phyloP scores from a whole-genome alignment of 495 filamentous ascomycete genomes.

The Aspergillus panamensis region DNA sequence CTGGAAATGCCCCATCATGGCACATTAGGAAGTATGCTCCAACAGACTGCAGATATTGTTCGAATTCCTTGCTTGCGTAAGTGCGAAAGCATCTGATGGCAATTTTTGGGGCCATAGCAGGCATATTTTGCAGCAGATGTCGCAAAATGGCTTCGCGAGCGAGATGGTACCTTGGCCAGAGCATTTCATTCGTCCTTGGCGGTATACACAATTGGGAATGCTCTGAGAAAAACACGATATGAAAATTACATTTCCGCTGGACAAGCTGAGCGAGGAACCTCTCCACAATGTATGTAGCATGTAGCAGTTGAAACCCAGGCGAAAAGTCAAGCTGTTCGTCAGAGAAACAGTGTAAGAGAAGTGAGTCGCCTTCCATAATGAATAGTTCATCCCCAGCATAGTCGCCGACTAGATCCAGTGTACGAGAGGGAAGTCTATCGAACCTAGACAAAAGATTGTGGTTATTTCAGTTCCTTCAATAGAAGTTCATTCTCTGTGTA shows the following conservation, averaged over 20 bases:
- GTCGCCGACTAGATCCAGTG: slow-evolving; percentile 52
- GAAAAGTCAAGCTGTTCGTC: slow-evolving; percentile 58
- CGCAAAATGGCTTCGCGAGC: slow-evolving; percentile 59
- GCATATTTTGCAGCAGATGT: slow-evolving; percentile 50
- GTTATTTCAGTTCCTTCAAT: no score
- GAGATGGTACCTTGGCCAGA: slow-evolving; percentile 51
- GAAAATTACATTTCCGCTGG: slow-evolving; percentile 62
- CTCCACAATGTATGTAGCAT: slow-evolving; percentile 67
- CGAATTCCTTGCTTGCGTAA: slow-evolving; percentile 44
- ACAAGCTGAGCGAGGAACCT: slow-evolving; percentile 55
- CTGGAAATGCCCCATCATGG: slow-evolving; percentile 51
- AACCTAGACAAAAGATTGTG: slow-evolving; percentile 19
- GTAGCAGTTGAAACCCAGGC: slow-evolving; percentile 67
- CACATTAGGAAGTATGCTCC: slow-evolving; percentile 67
- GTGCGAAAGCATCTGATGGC: slow-evolving; percentile 46
- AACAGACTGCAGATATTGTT: slow-evolving; percentile 46
- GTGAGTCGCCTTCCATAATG: slow-evolving; percentile 69
- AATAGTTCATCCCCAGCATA: slow-evolving; percentile 71
- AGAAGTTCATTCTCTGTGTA: no score
- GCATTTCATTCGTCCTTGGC: background rate
- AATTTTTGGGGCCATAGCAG: slow-evolving; percentile 29
- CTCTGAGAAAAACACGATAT: slow-evolving; percentile 64
- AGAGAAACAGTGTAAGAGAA: slow-evolving; percentile 59
- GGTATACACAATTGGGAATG: slow-evolving; percentile 21
- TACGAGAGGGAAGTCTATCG: slow-evolving; percentile 18